Conservation (phyloP, 768 basidiomycete species). For the Lactarius pseudohatsudake region DNA sequence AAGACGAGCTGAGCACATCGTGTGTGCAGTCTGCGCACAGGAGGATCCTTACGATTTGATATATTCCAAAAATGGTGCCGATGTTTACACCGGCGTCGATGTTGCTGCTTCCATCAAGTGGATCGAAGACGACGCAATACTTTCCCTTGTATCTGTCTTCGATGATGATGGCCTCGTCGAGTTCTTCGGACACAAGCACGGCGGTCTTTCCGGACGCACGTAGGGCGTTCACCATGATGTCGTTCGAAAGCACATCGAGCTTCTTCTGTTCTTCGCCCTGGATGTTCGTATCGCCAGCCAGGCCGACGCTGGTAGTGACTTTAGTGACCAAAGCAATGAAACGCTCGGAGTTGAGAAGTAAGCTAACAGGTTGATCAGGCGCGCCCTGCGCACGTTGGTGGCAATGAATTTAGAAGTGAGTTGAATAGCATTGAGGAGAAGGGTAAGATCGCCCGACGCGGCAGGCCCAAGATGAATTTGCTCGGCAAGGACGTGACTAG, state of each 20-base stretch:
- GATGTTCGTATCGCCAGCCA: conserved; percentile 94
- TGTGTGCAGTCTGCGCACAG: neutral
- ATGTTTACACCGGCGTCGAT: conserved; percentile 99
- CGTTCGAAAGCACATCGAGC: conserved; percentile 94
- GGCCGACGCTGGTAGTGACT: conserved; percentile 67
- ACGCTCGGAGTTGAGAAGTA: conserved; percentile 6
- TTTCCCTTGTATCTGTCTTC: conserved; percentile 76
- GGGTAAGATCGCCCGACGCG: conserved; percentile 91
- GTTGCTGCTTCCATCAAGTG: conserved; percentile 96
- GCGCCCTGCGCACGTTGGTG: conserved; percentile 94
- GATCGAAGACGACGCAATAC: conserved; percentile 99
- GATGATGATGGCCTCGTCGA: conserved; percentile 90
- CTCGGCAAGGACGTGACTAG: conserved; percentile 83
- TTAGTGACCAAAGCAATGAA: conserved; percentile 8
- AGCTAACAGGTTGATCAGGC: conserved; percentile 93
- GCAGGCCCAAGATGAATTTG: conserved; percentile 78
- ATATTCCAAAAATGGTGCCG: conserved; percentile 97
- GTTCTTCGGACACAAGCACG: conserved; percentile 95
- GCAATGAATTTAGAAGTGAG: conserved; percentile 97
- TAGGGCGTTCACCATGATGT: conserved; percentile 98
- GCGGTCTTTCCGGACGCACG: conserved; percentile 95
- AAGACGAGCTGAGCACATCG: conserved; percentile 9
- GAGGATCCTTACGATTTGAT: conserved; percentile 68
- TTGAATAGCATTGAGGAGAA: conserved; percentile 94
- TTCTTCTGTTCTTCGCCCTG: conserved; percentile 99